phyloP scores from a whole-genome alignment of 805 yeast species.

The Millerozyma acaciae region DNA sequence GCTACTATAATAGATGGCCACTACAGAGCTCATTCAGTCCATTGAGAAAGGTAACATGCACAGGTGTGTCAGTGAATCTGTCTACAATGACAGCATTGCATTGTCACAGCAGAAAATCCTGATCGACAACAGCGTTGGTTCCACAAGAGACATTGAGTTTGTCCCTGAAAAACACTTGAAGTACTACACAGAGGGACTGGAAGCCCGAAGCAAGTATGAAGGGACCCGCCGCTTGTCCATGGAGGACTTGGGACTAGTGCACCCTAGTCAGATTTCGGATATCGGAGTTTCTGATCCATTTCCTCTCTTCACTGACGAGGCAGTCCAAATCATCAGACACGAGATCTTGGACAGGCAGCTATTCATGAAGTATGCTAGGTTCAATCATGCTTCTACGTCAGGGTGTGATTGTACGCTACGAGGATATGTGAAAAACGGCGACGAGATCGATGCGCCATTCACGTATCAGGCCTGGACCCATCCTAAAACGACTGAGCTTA shows the following conservation, averaged over 20 bases:
- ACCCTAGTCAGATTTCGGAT: conserved; percentile 46
- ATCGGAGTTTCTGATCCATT: conserved; percentile 59
- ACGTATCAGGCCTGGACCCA: conserved; percentile 56
- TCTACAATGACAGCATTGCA: conserved; percentile 29
- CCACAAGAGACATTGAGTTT: conserved; percentile 14
- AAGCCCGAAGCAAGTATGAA: conserved; percentile 13
- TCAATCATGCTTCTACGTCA: conserved; percentile 39
- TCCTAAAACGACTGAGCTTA: conserved; percentile 51
- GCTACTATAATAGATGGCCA: too few relatives aligned
- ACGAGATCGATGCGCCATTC: conserved; percentile 41
- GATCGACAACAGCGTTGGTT: background rate
- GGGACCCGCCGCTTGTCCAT: conserved; percentile 34
- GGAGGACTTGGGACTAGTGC: conserved; percentile 47
- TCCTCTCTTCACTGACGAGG: conserved; percentile 59
- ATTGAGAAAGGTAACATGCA: conserved; percentile 36
- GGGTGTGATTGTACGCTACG: conserved; percentile 49
- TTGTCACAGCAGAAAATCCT: conserved; percentile 21
- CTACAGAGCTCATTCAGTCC: conserved; percentile 27
- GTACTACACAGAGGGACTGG: conserved; percentile 20
- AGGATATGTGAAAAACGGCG: conserved; percentile 43
- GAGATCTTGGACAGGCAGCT: conserved; percentile 48
- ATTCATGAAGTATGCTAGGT: conserved; percentile 43
- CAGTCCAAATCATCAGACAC: conserved; percentile 54
- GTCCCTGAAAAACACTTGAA: conserved; percentile 32
- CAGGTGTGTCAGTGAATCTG: conserved; percentile 26